A percentile compares a stretch with the other conserved stretches of the same genome.
phyloP scores from a whole-genome alignment of 192 early-diverging fungal genomes.

The Podila verticillata region DNA sequence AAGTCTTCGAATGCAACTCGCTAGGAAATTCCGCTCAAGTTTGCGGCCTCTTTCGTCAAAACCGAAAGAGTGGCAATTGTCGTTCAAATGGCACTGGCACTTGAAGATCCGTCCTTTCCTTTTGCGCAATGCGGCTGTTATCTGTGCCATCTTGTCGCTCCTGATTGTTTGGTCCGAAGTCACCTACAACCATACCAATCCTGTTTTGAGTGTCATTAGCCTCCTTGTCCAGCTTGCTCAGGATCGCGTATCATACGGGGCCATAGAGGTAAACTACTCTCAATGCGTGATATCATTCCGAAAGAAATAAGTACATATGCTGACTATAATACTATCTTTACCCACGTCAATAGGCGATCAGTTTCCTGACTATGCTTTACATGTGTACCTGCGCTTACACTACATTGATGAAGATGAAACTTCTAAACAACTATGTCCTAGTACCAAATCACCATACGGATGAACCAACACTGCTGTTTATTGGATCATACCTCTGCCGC shows the following conservation, averaged over 20 bases:
- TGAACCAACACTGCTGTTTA: slow-evolving; percentile 89
- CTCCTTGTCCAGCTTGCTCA: slow-evolving; percentile 63
- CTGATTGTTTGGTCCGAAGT: slow-evolving; percentile 94
- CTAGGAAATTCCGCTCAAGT: slow-evolving; percentile 64
- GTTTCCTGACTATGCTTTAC: slow-evolving; percentile 83
- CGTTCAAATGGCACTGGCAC: slow-evolving; percentile 88
- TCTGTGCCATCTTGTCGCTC: slow-evolving; percentile 70
- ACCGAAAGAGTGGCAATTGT: slow-evolving; percentile 38
- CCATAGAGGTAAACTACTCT: slow-evolving; percentile 62
- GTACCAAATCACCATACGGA: slow-evolving; percentile 95
- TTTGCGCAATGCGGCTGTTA: slow-evolving; percentile 65
- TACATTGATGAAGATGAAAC: slow-evolving; percentile 87
- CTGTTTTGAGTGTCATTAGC: slow-evolving; percentile 79
- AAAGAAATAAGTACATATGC: too few species aligned
- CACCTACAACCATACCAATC: slow-evolving; percentile 79
- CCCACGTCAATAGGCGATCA: slow-evolving; percentile 60
- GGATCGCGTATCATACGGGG: slow-evolving; percentile 61
- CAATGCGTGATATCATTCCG: background rate
- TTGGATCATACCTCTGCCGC: slow-evolving; percentile 91
- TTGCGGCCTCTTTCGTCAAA: slow-evolving; percentile 61
- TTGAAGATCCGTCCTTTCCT: slow-evolving; percentile 73
- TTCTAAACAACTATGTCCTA: slow-evolving; percentile 89
- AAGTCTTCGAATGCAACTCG: background rate
- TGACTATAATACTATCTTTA: too few species aligned
- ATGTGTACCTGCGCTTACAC: slow-evolving; percentile 95